Base-by-base conservation (phyloP, 768 basidiomycete species). In the Leccinum subgranulosum region DNA sequence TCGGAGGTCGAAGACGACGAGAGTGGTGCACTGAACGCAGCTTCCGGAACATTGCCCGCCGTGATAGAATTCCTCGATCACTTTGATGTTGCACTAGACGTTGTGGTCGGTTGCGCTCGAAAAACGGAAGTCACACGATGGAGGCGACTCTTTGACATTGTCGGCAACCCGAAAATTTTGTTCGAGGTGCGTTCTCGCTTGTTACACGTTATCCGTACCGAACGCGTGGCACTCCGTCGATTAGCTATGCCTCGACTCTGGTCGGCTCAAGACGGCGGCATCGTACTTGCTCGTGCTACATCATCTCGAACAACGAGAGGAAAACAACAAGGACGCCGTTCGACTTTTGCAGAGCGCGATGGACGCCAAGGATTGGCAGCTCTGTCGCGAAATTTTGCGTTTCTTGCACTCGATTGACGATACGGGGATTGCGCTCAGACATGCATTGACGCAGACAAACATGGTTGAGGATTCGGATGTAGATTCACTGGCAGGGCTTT, bases 61-160 rank as follows among this genome's bases (percentile, higher is more conserved):
- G 87, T 90, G 9, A 79, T 98, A 60, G 90, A 93, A 60, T 98
- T 99, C 66, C 75, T 99, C 61, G 97, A 99, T 66, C 86, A 98
- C 69, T 98, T 98, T 67, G 91, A 95, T 59, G 89, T 84, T 53
- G 83, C 89, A 6, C 74, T 98, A 55, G 94, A 98, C 57, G 94
- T 98, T 7, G 92, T 98, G 12, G 95, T 98, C 10, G 88, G 91
- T 6, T 98, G 96, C 65, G 96, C 97, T 19, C 80, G 97, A 53
- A 99, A 99, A 76, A 98, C 93, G 6, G 97, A 99, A 73, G 82
- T 95, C 68, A 87, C 91, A 4, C 75, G 89, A 51, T 99, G 97
- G 97, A 82, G 83, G 48, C 82, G 87, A 54, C 75, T 99, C 41
- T 99, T 99, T 70, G 84, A 85, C 55, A 81, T 92, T 33, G 94